A percentile compares a stretch with the other conserved stretches of the same genome.
These are phyloP conservation scores for Didymella pomorum DNA, from an alignment of 2,329 filamentous ascomycete species.

Conservation along the genomic window DNA sequence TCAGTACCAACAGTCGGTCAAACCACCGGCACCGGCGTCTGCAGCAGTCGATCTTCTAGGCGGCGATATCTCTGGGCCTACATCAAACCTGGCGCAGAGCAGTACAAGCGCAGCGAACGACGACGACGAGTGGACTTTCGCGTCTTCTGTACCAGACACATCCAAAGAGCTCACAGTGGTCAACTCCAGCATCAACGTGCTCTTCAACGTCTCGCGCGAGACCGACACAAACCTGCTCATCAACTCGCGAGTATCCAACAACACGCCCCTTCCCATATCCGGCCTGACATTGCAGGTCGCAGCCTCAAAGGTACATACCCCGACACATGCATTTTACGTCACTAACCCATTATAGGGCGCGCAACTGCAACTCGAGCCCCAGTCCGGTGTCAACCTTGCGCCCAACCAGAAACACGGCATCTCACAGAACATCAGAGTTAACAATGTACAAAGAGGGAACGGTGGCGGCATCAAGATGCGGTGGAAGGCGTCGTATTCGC, in stretches of 20 bases:
- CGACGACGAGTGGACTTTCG: slow-evolving; percentile 95
- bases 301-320: slow-evolving; percentile 81
- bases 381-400: slow-evolving; percentile 78
- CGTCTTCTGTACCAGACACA: slow-evolving; percentile 79
- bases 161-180: slow-evolving; percentile 73
- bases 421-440: slow-evolving; percentile 79
- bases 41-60: slow-evolving; percentile 49
- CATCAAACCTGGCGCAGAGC: slow-evolving; percentile 38
- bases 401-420: slow-evolving; percentile 79
- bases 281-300: slow-evolving; percentile 91
- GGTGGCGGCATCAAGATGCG: slow-evolving; percentile 86
- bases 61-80: slow-evolving; percentile 37
- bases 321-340: neutral
- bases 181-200: slow-evolving; percentile 74
- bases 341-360: slow-evolving; percentile 67
- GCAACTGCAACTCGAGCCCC: slow-evolving; percentile 81
- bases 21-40: slow-evolving; percentile 44
- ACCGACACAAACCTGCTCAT: slow-evolving; percentile 69
- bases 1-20: slow-evolving; percentile 57
- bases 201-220: slow-evolving; percentile 73
- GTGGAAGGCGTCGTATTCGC: slow-evolving; percentile 83
- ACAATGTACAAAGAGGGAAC: slow-evolving; percentile 74
- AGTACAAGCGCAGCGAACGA: slow-evolving; percentile 69
- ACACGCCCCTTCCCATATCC: slow-evolving; percentile 71
- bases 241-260: slow-evolving; percentile 84